These are phyloP conservation scores for Trichoderma hamatum DNA, from an alignment of 2,329 filamentous ascomycete species.

Conservation along the genomic window DNA sequence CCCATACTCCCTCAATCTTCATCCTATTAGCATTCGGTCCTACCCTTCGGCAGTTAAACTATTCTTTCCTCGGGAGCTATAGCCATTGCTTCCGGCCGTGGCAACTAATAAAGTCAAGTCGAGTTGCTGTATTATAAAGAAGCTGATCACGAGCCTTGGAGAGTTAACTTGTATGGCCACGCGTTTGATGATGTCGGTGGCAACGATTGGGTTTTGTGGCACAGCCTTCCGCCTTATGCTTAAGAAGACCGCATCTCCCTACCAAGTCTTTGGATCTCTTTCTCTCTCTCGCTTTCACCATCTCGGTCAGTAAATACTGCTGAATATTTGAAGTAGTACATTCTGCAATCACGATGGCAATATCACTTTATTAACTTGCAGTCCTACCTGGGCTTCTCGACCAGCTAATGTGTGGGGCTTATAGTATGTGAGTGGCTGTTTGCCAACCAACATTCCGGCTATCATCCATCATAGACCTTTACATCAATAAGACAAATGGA, in stretches of 20 bases:
- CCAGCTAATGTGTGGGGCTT: background rate
- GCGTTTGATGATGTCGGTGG: slow-evolving; percentile 20
- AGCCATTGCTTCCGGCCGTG: background rate
- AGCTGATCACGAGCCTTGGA: background rate
- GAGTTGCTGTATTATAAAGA: background rate
- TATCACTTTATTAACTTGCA: no score
- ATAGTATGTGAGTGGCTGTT: no score
- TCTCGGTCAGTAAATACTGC: background rate
- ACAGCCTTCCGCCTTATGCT: slow-evolving; percentile 12
- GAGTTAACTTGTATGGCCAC: background rate
- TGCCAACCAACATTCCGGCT: background rate
- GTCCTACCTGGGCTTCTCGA: background rate
- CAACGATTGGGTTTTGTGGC: slow-evolving; percentile 15
- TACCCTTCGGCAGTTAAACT: background rate
- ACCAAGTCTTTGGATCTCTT: background rate
- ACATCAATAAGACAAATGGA: background rate
- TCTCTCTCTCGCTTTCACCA: background rate
- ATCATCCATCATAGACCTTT: background rate
- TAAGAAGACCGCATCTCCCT: slow-evolving; percentile 2
- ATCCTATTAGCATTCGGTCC: no score
- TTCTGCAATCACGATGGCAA: background rate
- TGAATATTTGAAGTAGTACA: background rate
- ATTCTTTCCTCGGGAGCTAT: background rate
- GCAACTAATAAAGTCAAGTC: background rate
- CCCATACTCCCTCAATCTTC: no score